Evolutionary conservation across 2,329 filamentous ascomycete genomes (phyloP), one percentile per base, ranked within the genome.

Genomic region (Colletotrichum spaethianum): DNA sequence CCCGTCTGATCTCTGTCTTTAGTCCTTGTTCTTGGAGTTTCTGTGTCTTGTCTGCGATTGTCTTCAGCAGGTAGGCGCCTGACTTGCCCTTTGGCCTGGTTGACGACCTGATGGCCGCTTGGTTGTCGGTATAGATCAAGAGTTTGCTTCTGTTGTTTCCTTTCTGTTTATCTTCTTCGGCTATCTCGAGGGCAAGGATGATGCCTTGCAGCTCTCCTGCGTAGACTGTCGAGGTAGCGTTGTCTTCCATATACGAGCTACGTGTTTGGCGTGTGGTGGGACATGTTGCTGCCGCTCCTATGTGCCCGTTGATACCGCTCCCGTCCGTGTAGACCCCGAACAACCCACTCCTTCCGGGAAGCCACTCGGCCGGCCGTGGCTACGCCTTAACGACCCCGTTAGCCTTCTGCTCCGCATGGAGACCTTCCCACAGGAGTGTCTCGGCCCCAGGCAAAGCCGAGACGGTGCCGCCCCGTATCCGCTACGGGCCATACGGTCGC

Each of bases 71-170:
- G 61, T 55, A 63, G 5, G 31, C 9, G 1, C 33, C 48, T 23
- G 33, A 44, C n/a, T 52, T 52, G 2, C n/a, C 31, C 61, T 53
- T 55, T 44, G n/a, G 33, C 6, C 28, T 63, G 20, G 46, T 31
- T 52, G 33, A 52, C n/a, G 48, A 52, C 9, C 33, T 52, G n/a
- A 63, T 63, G 18, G 33, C 33, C 2, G 61, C 61, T 40, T 63
- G 20, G n/a, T 63, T 55, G 33, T 63, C n/a, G 20, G 48, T 52
- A 26, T 52, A 40, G 48, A 55, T 63, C 7, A 63, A n/a, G 53
- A 55, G 3, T 36, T 42, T 63, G 31, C 46, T 63, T 50, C 46
- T 28, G 31, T 53, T 42, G 31, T 52, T 52, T 38, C 48, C 33
- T n/a, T n/a, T 55, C 26, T 28, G 2, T 23, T 42, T 42, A 18